Percentiles rank a stretch among this genome's conserved stretches.
Conservation (phyloP, 495 filamentous ascomycete genomes). For the Xylaria longipes region DNA sequence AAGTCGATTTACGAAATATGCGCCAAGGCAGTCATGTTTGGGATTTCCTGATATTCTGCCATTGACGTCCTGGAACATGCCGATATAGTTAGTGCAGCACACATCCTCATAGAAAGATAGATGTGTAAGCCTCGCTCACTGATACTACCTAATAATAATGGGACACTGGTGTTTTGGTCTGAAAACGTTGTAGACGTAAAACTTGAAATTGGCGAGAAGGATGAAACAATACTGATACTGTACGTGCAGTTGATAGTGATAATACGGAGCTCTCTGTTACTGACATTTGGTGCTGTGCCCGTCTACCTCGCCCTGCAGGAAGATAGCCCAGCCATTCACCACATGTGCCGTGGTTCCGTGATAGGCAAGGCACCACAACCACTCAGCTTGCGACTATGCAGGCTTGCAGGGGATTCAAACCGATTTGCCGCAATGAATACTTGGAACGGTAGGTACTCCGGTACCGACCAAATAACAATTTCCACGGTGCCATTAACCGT, state of each 20-base stretch:
- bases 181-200: neutral
- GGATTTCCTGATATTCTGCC: conserved; percentile 8
- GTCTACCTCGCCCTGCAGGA: conserved; percentile 3
- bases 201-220: conserved; percentile 3
- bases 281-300: neutral
- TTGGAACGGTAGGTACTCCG: conserved; percentile 21
- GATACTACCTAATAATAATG: neutral
- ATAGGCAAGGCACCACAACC: conserved; percentile 18
- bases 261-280: neutral
- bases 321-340: conserved; percentile 5
- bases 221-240: conserved; percentile 23
- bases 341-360: conserved; percentile 29
- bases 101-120: neutral
- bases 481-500: conserved; percentile 26
- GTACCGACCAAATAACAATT: conserved; percentile 25
- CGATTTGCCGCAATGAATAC: conserved; percentile 27
- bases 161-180: neutral
- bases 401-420: conserved; percentile 28
- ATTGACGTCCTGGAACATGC: neutral
- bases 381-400: conserved; percentile 20
- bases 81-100: neutral
- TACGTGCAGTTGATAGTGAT: neutral
- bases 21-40: conserved; percentile 25
- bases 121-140: neutral
- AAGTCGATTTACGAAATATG: conserved; percentile 1